Percentiles rank a stretch among this genome's conserved stretches.
phyloP scores from a whole-genome alignment of 140 eudicot genomes.

The Anethum foeniculum region DNA sequence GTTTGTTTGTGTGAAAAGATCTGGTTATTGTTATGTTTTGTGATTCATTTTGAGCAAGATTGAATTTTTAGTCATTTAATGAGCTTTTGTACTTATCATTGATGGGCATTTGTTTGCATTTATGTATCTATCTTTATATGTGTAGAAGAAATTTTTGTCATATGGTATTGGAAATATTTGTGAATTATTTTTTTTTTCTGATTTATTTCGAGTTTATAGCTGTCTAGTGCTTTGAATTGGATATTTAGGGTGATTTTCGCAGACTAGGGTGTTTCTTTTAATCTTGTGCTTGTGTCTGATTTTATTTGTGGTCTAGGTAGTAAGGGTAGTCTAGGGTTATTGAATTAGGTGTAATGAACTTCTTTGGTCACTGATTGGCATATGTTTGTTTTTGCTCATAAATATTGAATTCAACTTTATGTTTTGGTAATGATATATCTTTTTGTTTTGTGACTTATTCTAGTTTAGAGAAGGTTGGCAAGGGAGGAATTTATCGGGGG shows the following conservation, averaged over 20 bases:
- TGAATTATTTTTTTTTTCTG: background rate
- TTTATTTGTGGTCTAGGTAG: background rate
- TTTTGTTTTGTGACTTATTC: background rate
- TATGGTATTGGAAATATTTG: background rate
- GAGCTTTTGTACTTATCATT: background rate
- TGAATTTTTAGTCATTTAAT: background rate
- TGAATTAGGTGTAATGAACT: background rate
- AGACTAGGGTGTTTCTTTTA: background rate
- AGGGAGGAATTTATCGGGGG: background rate
- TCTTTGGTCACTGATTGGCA: background rate
- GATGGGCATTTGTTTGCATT: background rate
- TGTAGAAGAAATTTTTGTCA: background rate
- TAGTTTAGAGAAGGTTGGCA: slow-evolving; percentile 3
- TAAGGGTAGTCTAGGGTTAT: background rate
- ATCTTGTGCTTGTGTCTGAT: background rate
- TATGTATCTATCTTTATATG: background rate
- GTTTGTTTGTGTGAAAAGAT: background rate
- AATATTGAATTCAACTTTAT: background rate
- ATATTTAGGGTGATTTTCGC: background rate
- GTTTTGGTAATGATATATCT: background rate
- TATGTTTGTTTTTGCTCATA: background rate
- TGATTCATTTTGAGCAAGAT: background rate
- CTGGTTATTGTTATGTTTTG: background rate
- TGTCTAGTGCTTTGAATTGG: background rate
- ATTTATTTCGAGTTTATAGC: background rate